phyloP scores from a whole-genome alignment of 495 filamentous ascomycete genomes.

The Penicillium bovifimosum region DNA sequence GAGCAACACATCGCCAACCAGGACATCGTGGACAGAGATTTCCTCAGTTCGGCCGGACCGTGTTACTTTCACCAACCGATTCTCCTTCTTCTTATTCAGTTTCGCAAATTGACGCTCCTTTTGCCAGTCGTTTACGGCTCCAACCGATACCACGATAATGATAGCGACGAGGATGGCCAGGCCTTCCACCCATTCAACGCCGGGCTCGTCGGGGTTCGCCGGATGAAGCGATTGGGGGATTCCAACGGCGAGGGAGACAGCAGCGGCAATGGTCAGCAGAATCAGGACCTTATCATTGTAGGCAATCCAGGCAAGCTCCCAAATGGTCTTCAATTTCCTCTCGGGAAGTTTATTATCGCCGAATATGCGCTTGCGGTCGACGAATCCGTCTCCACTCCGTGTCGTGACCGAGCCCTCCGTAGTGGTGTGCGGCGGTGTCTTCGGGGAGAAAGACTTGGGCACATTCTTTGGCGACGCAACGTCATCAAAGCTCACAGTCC shows the following conservation, averaged over 20 bases:
- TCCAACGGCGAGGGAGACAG: constrained; percentile 78
- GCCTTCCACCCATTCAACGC: constrained; percentile 75
- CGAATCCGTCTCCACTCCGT: constrained; percentile 37
- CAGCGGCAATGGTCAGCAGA: constrained; percentile 69
- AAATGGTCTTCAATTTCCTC: constrained; percentile 65
- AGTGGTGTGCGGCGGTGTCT: constrained; percentile 23
- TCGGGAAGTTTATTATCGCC: constrained; percentile 65
- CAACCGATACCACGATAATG: constrained; percentile 68
- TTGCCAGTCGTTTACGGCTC: constrained; percentile 71
- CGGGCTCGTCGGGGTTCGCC: constrained; percentile 43
- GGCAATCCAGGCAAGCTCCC: constrained; percentile 72
- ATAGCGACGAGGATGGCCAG: constrained; percentile 75
- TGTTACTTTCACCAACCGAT: constrained; percentile 65
- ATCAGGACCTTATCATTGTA: constrained; percentile 82
- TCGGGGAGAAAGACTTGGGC: constrained; percentile 28
- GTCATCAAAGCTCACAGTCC: constrained; percentile 66
- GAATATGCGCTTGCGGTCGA: constrained; percentile 64
- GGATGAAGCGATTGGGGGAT: constrained; percentile 57
- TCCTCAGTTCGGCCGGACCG: constrained; percentile 71
- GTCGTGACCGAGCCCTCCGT: constrained; percentile 20
- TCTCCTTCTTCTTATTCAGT: constrained; percentile 67
- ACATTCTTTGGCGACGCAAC: constrained; percentile 29
- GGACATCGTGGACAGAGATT: constrained; percentile 74
- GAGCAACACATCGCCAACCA: constrained; percentile 79
- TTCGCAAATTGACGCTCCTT: constrained; percentile 75